phyloP scores from a whole-genome alignment of 2,329 filamentous ascomycete genomes.

The Botryotinia calthae region DNA sequence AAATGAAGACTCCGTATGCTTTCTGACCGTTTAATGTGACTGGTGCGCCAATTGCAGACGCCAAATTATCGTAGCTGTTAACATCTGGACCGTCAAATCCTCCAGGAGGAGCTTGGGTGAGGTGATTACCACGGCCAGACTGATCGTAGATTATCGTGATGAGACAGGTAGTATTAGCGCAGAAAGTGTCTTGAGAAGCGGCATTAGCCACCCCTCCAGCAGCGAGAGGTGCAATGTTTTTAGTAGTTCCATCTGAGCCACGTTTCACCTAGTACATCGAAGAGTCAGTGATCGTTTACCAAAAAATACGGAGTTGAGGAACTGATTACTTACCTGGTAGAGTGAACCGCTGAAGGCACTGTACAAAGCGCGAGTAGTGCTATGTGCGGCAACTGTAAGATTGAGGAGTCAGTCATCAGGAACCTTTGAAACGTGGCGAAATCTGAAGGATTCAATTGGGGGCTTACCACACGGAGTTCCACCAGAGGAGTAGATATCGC shows the following conservation, averaged over 20 bases:
- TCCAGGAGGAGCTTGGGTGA: slow-evolving; percentile 59
- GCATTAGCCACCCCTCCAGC: slow-evolving; percentile 63
- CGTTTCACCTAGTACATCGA: slow-evolving; percentile 47
- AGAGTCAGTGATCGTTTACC: background rate
- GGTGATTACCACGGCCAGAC: slow-evolving; percentile 59
- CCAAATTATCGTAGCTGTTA: slow-evolving; percentile 58
- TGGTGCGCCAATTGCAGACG: slow-evolving; percentile 58
- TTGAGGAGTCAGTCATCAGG: background rate
- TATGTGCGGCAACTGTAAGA: slow-evolving; percentile 54
- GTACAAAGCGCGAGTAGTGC: slow-evolving; percentile 63
- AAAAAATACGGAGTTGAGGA: background rate
- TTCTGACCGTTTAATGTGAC: slow-evolving; percentile 59
- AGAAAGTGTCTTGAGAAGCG: slow-evolving; percentile 59
- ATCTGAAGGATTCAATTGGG: background rate
- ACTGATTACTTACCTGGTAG: slow-evolving; percentile 46
- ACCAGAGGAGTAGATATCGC: slow-evolving; percentile 58
- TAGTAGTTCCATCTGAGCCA: slow-evolving; percentile 46
- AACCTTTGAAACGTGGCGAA: background rate
- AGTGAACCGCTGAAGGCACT: slow-evolving; percentile 51
- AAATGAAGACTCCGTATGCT: slow-evolving; percentile 62
- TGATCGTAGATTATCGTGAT: slow-evolving; percentile 67
- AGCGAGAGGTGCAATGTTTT: slow-evolving; percentile 43
- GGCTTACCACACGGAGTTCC: slow-evolving; percentile 51
- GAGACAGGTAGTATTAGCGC: slow-evolving; percentile 57
- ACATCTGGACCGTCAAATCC: slow-evolving; percentile 54